phyloP scores from a whole-genome alignment of 1,284 basidiomycete genomes.

The Cryptococcus sp. region DNA sequence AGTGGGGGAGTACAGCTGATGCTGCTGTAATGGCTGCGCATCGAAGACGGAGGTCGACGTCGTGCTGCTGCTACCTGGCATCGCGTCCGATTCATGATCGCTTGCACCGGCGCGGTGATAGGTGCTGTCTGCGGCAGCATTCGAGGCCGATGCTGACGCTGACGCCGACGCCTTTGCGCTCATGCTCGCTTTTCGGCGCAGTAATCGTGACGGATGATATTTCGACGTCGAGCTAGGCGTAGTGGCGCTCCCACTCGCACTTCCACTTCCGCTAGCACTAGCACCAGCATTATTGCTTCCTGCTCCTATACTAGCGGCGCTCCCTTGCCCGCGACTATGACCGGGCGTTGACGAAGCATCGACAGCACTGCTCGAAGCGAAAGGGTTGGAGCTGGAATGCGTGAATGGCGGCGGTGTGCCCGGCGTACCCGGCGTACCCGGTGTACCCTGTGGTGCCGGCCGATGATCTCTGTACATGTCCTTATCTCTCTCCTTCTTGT shows the following conservation, averaged over 20 bases:
- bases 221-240: conserved; percentile 3
- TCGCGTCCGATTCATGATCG: background rate
- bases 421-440: background rate
- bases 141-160: background rate
- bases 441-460: background rate
- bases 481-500: conserved; percentile 8
- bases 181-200: conserved; percentile 27
- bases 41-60: conserved; percentile 7
- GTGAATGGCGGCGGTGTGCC: background rate
- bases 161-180: conserved; percentile 1
- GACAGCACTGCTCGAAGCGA: no score
- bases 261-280: background rate
- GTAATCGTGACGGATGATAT: conserved; percentile 25
- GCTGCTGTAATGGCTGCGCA: conserved; percentile 6
- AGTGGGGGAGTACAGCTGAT: background rate
- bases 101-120: background rate
- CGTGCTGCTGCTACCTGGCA: conserved; percentile 9
- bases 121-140: background rate
- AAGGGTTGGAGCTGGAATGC: background rate
- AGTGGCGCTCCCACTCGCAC: background rate
- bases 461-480: conserved; percentile 5
- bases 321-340: no score
- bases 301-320: no score
- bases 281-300: background rate
- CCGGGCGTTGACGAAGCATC: no score